Base-by-base conservation (phyloP, 306 rosid species). In the Trifolium repens region DNA sequence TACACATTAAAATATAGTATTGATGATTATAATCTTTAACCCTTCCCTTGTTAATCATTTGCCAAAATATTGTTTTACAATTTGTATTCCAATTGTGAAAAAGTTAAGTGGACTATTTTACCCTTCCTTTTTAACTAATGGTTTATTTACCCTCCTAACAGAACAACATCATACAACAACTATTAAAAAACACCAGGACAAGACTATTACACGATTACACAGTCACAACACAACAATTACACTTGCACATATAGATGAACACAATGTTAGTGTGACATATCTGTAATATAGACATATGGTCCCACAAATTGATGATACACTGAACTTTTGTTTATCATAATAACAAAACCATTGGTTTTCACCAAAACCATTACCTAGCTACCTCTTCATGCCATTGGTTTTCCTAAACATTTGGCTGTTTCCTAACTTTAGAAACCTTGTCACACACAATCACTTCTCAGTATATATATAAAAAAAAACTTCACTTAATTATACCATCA, bases 321-420 rank as follows among this genome's bases (percentile, higher is more conserved):
- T 57, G 62, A 16, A 57, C n/a, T 57, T 32, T 32, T 32, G 35
- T 32, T 32, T 32, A 32, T 32, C 35, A 32, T 32, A 37, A 37
- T 37, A 15, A 43, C 16, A 52, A 39, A 71, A 65, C 83, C 83
- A 68, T 34, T 67, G 47, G 82, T 58, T 60, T 49, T 46, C 37
- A 16, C 27, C 54, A 78, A 79, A 82, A 82, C 85, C 72, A 69
- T 54, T 17, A 59, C 62, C 79, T 26, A 35, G 16, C 30, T 6
- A 52, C 16, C 5, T 11, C 59, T 43, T 61, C 15, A 19, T 12
- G 76, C 83, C 76, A 4, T 2, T 71, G 72, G 87, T 79, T 83
- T 79, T 43, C 39, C 74, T 17, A 39, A 34, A 39, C 30, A 13
- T 82, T 67, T 71, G 69, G 69, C 63, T 5, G 5, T n/a, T 80